Evolutionary conservation across 164 flowering plant species (phyloP), one percentile per base, ranked within the genome.

Genomic region (Malania oleifera): DNA sequence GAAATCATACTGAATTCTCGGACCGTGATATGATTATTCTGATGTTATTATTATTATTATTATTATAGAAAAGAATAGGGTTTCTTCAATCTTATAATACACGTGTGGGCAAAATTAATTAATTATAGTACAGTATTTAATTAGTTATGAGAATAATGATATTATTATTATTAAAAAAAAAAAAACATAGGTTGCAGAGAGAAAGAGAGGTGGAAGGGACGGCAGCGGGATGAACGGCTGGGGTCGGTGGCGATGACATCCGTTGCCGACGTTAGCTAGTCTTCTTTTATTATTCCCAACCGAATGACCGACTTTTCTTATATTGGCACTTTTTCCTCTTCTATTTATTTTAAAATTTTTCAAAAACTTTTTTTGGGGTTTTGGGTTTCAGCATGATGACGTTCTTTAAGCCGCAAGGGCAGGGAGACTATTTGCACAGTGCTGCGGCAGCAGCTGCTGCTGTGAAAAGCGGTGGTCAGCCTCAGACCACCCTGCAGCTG

Each of bases 251-350:
- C 60, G 22, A 7, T 6, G n/a, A n/a, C n/a, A n/a, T n/a, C n/a
- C 5, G 60, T 26, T 59, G 61, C 68, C 53, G 64, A 63, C 61
- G 62, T 23, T 37, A 52, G 56, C 55, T 52, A 13, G 44, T 19
- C 2, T 6, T 27, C 26, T 22, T 54, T n/a, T n/a, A n/a, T n/a
- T 9, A 37, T 34, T 28, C 24, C 24, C 13, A 1, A 20, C 28
- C 38, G 29, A 27, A 50, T 54, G 18, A 67, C 70, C 70, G 66
- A 67, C 70, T 67, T 67, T 54, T 45, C 8, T 18, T 14, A 5
- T 17, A 18, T 7, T 9, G 13, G 10, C 27, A 22, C 25, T 51
- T 13, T n/a, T 22, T 31, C n/a, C n/a, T n/a, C n/a, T n/a, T n/a
- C n/a, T n/a, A n/a, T n/a, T n/a, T n/a, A n/a, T n/a, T n/a, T n/a